Evolutionary conservation across 2,329 filamentous ascomycete genomes (phyloP).

Genomic region (Penicillium sclerotiorum): DNA sequence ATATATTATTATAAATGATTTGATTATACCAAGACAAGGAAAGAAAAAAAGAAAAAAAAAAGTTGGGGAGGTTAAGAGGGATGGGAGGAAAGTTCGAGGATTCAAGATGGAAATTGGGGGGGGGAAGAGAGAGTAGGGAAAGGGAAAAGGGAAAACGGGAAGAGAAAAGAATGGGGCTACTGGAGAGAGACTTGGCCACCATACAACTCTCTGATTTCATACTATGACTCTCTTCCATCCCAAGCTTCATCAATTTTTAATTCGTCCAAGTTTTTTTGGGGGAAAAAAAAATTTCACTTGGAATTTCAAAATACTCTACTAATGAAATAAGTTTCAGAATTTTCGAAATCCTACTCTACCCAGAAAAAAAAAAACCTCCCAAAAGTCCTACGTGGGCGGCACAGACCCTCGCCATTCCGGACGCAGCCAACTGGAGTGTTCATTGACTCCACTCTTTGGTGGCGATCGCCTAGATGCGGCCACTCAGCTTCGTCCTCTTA

Average conservation of each 20-base stretch:
- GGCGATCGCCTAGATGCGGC: constrained; percentile 21
- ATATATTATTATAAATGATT: constrained; percentile 8
- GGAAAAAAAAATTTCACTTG: too few species aligned
- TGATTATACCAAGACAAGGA: constrained; percentile 2
- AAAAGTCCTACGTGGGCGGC: constrained; percentile 13
- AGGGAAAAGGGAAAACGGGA: constrained; percentile 13
- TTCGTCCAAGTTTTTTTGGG: background rate
- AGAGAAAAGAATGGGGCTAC: constrained; percentile 17
- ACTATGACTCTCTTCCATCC: background rate
- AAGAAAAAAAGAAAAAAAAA: constrained; percentile 6
- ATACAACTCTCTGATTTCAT: background rate
- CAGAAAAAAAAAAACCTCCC: too few species aligned
- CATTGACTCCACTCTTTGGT: constrained; percentile 18
- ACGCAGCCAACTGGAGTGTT: constrained; percentile 13
- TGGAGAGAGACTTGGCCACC: constrained; percentile 11
- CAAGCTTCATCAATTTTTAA: background rate
- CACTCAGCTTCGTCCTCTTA: constrained; percentile 12
- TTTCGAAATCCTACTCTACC: background rate
- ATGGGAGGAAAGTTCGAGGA: constrained; percentile 7
- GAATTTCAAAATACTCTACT: too few species aligned
- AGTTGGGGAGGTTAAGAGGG: constrained; percentile 7
- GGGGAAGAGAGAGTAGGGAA: constrained; percentile 3
- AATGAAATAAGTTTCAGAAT: too few species aligned
- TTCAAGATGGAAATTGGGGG: constrained; percentile 10
- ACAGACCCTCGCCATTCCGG: constrained; percentile 20